phyloP scores from a whole-genome alignment of 1,139 yeast genomes.

The Zygosaccharomyces sapae region DNA sequence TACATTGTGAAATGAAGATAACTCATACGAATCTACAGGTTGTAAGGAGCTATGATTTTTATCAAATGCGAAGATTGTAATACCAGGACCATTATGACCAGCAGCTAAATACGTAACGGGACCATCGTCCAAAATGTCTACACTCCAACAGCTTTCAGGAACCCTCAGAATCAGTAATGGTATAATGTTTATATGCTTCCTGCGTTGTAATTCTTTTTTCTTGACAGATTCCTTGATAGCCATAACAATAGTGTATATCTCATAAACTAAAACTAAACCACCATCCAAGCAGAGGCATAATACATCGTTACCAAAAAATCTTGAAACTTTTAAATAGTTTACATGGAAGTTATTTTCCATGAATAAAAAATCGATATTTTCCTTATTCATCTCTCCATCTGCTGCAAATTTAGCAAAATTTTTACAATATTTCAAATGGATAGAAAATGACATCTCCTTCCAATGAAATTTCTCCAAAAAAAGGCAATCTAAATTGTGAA shows the following conservation, averaged over 20 bases:
- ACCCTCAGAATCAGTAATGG: slow-evolving; percentile 17
- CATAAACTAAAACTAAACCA: slow-evolving; percentile 16
- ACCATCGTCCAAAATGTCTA: slow-evolving; percentile 19
- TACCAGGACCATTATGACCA: slow-evolving; percentile 28
- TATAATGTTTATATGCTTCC: slow-evolving; percentile 3
- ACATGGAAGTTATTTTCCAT: slow-evolving; percentile 6
- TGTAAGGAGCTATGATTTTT: slow-evolving; percentile 1
- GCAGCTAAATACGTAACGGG: slow-evolving; percentile 19
- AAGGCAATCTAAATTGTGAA: slow-evolving; percentile 11
- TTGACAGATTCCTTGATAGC: slow-evolving; percentile 2
- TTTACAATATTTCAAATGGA: slow-evolving; percentile 3
- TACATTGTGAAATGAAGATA: slow-evolving; percentile 20
- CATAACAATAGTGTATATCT: slow-evolving; percentile 7
- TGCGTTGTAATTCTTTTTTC: background rate
- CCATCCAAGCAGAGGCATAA: slow-evolving; percentile 19
- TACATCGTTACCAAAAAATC: slow-evolving; percentile 16
- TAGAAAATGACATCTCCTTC: slow-evolving; percentile 5
- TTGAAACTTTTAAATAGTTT: slow-evolving; percentile 21
- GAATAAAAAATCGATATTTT: background rate
- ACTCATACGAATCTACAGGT: slow-evolving; percentile 9
- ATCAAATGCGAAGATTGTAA: slow-evolving; percentile 18
- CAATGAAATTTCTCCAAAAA: slow-evolving; percentile 6
- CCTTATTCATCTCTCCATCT: slow-evolving; percentile 2
- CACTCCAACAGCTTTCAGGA: slow-evolving; percentile 27
- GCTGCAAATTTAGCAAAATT: slow-evolving; percentile 4